A percentile compares a stretch with the other conserved stretches of the same genome.
Evolutionary conservation across 176 grass and related monocot species (phyloP).

Genomic region (Calamus simplicifolius): DNA sequence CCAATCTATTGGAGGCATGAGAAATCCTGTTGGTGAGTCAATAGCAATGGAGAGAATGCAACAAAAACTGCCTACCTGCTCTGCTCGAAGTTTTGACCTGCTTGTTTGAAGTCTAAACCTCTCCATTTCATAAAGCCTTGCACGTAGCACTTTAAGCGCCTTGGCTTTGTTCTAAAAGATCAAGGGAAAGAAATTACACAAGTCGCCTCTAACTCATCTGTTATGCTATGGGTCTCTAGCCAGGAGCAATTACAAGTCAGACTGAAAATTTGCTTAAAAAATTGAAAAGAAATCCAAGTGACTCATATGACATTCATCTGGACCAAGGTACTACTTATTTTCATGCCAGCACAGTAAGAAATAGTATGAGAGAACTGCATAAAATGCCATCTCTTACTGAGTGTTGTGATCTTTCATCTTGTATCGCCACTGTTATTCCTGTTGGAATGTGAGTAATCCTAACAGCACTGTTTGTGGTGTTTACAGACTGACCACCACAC

Average conservation of each 20-base stretch:
- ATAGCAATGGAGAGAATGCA: slow-evolving; percentile 1
- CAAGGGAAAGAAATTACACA: neutral
- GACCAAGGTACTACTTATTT: no score
- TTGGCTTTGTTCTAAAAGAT: slow-evolving; percentile 80
- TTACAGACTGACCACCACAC: slow-evolving; percentile 81
- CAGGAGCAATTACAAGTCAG: no score
- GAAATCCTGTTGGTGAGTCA: neutral
- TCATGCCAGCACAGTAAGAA: no score
- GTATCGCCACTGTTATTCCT: slow-evolving; percentile 77
- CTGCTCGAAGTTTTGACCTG: slow-evolving; percentile 80
- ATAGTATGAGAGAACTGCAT: no score
- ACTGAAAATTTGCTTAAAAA: no score
- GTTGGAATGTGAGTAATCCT: slow-evolving; percentile 91
- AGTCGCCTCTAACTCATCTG: no score
- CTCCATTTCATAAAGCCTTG: slow-evolving; percentile 79
- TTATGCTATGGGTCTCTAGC: no score
- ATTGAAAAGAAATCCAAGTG: no score
- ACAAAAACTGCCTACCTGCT: slow-evolving; percentile 32
- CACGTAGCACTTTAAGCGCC: slow-evolving; percentile 79
- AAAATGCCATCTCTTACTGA: slow-evolving; percentile 29
- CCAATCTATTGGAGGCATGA: slow-evolving; percentile 41
- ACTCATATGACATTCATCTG: no score
- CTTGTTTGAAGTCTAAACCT: slow-evolving; percentile 59
- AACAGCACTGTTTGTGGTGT: slow-evolving; percentile 92
- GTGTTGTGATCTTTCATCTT: slow-evolving; percentile 99